Base-by-base conservation (phyloP, 495 filamentous ascomycete genomes). In the Pyrenula massariospora region DNA sequence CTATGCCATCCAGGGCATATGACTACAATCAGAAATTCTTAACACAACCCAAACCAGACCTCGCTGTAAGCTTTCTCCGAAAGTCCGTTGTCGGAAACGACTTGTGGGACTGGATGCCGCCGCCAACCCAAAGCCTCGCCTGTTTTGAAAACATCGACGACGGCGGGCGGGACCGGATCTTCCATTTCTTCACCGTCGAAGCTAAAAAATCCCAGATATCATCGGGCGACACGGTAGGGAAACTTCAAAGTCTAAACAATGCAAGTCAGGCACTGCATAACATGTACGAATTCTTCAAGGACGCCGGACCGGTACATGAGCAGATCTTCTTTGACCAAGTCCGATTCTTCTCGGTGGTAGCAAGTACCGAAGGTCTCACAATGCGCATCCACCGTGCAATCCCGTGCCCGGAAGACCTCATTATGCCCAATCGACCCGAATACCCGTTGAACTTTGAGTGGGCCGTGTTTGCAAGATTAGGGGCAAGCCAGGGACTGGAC, bases 181-280 rank as follows among this genome's bases (percentile, higher is more conserved):
- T 48, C 22, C 51, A 58, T 54, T 57, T 57, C 22, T 57, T 55
- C 56, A 54, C 50, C 22, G 22, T 57, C 42, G 56, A 57, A n/a
- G 56, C 56, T n/a, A 57, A 57, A 23, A 57, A 52, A 22, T n/a
- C 21, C 15, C 20, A 2, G 12, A 0, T 47, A 53, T 0, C 20
- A 19, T 22, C 21, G n/a, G n/a, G 1, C 20, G 12, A 55, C 25
- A 1, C 12, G 19, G 50, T 54, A 24, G 50, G 48, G 21, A n/a
- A 54, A n/a, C 1, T 15, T 19, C 56, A 55, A 24, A 31, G 20
- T 50, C 47, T 60, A 21, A 60, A 60, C 25, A 52, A 59, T 25
- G 57, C 59, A 50, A 60, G 59, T 31, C 59, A 60, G 54, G 59
- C 59, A 24, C 52, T 60, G n/a, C 59, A 60, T 24, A 60, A 60